A percentile compares a stretch with the other conserved stretches of the same genome.
Conservation (phyloP, 176 grass and related monocot genomes). For the Rhynchospora tenuis region DNA sequence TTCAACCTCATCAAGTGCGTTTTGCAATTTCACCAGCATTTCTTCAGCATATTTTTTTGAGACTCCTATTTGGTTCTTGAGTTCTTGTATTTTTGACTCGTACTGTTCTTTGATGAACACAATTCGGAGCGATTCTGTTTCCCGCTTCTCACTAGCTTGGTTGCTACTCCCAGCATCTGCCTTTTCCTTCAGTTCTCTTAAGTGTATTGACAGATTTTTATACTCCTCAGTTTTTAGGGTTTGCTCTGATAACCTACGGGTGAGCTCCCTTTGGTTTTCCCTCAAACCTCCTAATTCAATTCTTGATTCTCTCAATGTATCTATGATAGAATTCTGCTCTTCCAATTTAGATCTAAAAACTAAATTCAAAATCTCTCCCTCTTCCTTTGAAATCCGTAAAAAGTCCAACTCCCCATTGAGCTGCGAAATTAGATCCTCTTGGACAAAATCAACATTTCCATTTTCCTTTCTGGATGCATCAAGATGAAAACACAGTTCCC, state of each 20-base stretch:
- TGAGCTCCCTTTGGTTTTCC: conserved; percentile 72
- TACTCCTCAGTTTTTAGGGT: conserved; percentile 85
- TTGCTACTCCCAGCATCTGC: conserved; percentile 74
- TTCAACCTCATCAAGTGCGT: conserved; percentile 86
- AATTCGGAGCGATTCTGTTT: conserved; percentile 89
- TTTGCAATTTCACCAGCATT: conserved; percentile 94
- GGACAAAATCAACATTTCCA: conserved; percentile 42
- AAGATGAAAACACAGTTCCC: conserved; percentile 37
- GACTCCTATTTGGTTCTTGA: conserved; percentile 68
- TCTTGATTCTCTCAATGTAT: conserved; percentile 37
- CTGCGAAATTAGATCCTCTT: conserved; percentile 61
- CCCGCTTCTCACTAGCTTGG: conserved; percentile 57
- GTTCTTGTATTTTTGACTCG: conserved; percentile 90
- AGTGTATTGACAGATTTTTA: conserved; percentile 79
- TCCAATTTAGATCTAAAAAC: conserved; percentile 72
- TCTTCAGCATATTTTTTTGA: conserved; percentile 96
- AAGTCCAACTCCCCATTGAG: conserved; percentile 52
- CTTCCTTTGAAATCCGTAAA: conserved; percentile 50
- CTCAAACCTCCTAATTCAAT: conserved; percentile 46
- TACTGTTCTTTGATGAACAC: conserved; percentile 98
- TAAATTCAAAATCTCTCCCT: conserved; percentile 66
- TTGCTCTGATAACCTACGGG: conserved; percentile 74
- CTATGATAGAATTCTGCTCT: conserved; percentile 55
- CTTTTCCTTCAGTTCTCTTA: conserved; percentile 85
- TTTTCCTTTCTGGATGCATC: conserved; percentile 41